Base-by-base conservation (phyloP, 345 rosid species). In the Excoecaria agallocha region DNA sequence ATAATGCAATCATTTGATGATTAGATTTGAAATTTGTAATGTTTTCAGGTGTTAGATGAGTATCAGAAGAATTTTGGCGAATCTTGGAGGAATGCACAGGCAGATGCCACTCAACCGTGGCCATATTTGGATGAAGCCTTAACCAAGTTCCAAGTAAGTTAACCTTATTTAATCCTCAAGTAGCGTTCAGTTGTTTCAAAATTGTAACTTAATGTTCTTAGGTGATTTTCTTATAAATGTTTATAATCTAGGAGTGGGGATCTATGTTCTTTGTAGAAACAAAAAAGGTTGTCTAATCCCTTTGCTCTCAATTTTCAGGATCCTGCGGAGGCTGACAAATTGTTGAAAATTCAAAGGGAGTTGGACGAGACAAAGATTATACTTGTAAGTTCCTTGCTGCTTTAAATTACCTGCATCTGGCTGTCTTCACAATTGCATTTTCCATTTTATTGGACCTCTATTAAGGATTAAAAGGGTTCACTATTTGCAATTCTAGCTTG, bases 321-420 rank as follows among this genome's bases (percentile, higher is more conserved):
- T 79, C 99, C 98, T 76, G 97, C 94, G 13, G 99, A 95, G 83
- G 99, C 99, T 6, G 99, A 91, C 80, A 96, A 93, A 81, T 86
- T 93, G 81, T 75, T 96, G 89, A 96, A 87, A 86, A 96, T 93
- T 77, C 99, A 93, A 82, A 90, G 95, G 86, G 99, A 93, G 79
- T 87, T 96, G 90, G 98, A 96, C 78, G 98, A 96, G 79, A 96
- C 99, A 8, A 96, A 96, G 84, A 93, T 96, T 79, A 91, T 96
- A 79, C 98, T 96, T 66, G 97, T 96, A 85, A 88, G 97, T 86
- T 62, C 20, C 11, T 68, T 20, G 39, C 39, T 66, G 7, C 60
- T 30, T 13, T 58, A 25, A 41, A 61, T 66, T 48, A 45, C 59
- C 25, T 77, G 45, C 45, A 5, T 35, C 55, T 37, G 20, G 55